Percentiles rank a stretch among this genome's conserved stretches.
Conservation (phyloP, 495 filamentous ascomycete genomes). For the Usnea hakonensis region DNA sequence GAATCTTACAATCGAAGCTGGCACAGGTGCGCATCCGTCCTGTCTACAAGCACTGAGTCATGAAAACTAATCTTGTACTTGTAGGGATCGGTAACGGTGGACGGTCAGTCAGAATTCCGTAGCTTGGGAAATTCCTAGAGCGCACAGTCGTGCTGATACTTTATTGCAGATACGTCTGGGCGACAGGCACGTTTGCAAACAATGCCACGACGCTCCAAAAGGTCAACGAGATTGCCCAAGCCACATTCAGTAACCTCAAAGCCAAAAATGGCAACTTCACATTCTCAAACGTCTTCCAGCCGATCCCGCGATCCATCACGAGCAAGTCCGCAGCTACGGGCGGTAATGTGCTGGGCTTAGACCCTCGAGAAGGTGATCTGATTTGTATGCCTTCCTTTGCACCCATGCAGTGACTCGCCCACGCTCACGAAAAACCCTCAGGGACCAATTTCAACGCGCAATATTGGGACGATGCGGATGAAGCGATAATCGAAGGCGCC, state of each 20-base stretch:
- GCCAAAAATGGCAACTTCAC: conserved; percentile 1
- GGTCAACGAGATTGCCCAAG: background rate
- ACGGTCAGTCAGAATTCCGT: background rate
- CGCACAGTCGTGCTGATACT: background rate
- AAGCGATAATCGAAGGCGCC: background rate
- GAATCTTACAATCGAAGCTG: conserved; percentile 2
- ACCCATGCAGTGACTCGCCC: background rate
- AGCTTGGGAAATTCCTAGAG: background rate
- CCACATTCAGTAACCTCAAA: background rate
- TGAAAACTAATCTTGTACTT: background rate
- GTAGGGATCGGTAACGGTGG: background rate
- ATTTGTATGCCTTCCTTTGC: background rate
- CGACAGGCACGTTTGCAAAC: background rate
- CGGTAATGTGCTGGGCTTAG: conserved; percentile 5
- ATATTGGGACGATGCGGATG: background rate
- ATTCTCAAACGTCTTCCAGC: conserved; percentile 5
- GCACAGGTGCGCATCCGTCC: background rate
- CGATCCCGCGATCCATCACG: conserved; percentile 7
- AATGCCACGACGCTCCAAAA: conserved; percentile 9
- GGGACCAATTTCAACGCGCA: background rate
- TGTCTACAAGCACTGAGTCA: background rate
- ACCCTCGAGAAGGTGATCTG: background rate
- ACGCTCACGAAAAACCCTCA: background rate
- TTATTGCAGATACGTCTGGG: conserved; percentile 1
- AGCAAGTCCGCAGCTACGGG: conserved; percentile 5